Evolutionary conservation across 1,284 basidiomycete species (phyloP).

Genomic region (Blastosporella zonata): DNA sequence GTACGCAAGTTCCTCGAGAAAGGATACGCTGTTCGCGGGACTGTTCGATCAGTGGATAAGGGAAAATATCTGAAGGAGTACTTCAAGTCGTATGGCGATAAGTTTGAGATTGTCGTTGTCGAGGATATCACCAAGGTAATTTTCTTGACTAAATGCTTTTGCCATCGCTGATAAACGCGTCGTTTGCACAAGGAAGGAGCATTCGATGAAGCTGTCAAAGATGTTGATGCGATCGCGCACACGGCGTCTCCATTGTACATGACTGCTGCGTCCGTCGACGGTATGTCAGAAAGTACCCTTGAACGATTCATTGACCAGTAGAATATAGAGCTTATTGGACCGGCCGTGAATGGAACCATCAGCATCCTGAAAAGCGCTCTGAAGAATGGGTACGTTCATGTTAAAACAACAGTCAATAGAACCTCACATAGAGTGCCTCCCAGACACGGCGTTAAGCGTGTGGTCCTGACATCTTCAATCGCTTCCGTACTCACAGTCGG

Average conservation of each 20-base stretch:
- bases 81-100: conserved; percentile 39
- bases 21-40: conserved; percentile 37
- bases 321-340: conserved; percentile 21
- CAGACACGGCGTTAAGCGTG: conserved; percentile 29
- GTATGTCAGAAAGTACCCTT: neutral
- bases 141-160: too few species aligned
- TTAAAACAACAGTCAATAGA: too few species aligned
- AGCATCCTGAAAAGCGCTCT: conserved; percentile 24
- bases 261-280: conserved; percentile 16
- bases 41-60: conserved; percentile 40
- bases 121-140: conserved; percentile 42
- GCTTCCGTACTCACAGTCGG: conserved; percentile 46
- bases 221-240: conserved; percentile 59
- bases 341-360: conserved; percentile 25
- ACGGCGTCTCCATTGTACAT: conserved; percentile 50
- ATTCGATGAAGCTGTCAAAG: conserved; percentile 70
- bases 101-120: conserved; percentile 44
- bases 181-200: conserved; percentile 43
- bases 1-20: conserved; percentile 37
- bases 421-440: too few species aligned
- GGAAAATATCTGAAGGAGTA: conserved; percentile 35
- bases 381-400: conserved; percentile 20
- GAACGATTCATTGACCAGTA: neutral
- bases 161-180: neutral
- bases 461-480: conserved; percentile 65